Base-by-base conservation (phyloP, 257 asterid genomes). In the Rubia yunnanensis region DNA sequence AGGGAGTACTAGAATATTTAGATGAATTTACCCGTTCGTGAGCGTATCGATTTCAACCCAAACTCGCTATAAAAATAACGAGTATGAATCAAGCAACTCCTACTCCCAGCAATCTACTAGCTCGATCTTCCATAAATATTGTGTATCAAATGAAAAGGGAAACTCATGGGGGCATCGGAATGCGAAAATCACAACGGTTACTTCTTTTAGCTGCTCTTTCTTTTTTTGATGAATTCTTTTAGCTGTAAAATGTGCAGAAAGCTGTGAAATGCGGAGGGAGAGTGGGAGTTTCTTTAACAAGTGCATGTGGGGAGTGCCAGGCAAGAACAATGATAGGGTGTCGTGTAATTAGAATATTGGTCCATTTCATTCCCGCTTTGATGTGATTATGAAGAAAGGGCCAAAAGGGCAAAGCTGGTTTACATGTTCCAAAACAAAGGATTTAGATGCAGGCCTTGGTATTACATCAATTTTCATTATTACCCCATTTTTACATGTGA, bases 241-340 rank as follows among this genome's bases (percentile, higher is more conserved):
- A 48, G 72, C 68, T 58, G 68, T 66, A 48, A 60, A 65, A 65
- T 54, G 18, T 41, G 49, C 3, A 13, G 7, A n/a, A n/a, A n/a
- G n/a, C n/a, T 58, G 68, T 66, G 50, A 60, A 65, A 65, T 54
- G 18, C 9, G 49, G 10, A 13, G 7, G 13, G 49, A 10, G 57
- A 24, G 64, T 31, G 20, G 30, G 52, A 44, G 52, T 44, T 44
- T 14, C 3, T 15, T 44, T 15, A 44, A 20, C 52, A 59, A 50
- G 30, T 60, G 58, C 76, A 72, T 72, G 76, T 66, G 76, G 55
- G 46, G 32, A 27, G 67, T 58, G 56, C 57, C 61, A 56, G 76
- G 28, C 62, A 36, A 68, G 41, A 50, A 72, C 18, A 60, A 65
- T 65, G 31, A 64, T 28, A 20, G 67, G 65, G 28, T 24, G 62